phyloP scores from a whole-genome alignment of 768 basidiomycete species.

The Termitomyces sp. region DNA sequence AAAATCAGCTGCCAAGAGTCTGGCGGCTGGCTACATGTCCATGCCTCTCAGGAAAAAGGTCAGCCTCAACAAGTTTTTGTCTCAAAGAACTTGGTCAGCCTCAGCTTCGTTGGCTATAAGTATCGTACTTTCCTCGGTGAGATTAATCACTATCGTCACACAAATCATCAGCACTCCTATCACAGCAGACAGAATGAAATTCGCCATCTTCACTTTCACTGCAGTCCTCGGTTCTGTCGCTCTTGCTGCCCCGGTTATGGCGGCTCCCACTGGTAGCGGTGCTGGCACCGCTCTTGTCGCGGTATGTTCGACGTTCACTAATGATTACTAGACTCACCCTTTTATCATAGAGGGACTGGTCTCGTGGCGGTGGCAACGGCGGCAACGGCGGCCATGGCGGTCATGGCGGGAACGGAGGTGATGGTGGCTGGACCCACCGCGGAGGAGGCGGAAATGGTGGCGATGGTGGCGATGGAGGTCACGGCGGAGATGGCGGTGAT shows the following conservation, averaged over 20 bases:
- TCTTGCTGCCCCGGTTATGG: conserved; percentile 1
- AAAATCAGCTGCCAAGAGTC: not conserved
- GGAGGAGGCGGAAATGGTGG: not conserved
- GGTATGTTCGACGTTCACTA: not conserved
- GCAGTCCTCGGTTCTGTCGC: conserved; percentile 1
- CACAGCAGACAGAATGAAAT: conserved; percentile 1
- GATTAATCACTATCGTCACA: not conserved
- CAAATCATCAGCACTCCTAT: not conserved
- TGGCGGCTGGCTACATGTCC: not conserved
- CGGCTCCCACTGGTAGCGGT: conserved; percentile 1
- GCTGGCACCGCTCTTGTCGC: not conserved
- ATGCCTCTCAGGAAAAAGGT: not conserved
- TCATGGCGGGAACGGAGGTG: not conserved
- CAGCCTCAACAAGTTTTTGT: not conserved
- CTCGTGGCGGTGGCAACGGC: not conserved
- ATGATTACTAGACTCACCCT: not conserved
- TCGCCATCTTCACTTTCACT: conserved; percentile 3
- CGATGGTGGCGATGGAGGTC: not conserved
- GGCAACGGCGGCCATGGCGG: not conserved
- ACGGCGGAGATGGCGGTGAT: not conserved
- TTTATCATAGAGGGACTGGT: not conserved
- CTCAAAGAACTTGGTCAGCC: not conserved
- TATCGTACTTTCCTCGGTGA: not conserved
- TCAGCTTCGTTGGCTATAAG: not conserved
- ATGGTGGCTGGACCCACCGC: not conserved